Percentiles rank a stretch among this genome's conserved stretches.
Evolutionary conservation across 192 early-diverging fungal species (phyloP).

Genomic region (Spinellus fusiger): DNA sequence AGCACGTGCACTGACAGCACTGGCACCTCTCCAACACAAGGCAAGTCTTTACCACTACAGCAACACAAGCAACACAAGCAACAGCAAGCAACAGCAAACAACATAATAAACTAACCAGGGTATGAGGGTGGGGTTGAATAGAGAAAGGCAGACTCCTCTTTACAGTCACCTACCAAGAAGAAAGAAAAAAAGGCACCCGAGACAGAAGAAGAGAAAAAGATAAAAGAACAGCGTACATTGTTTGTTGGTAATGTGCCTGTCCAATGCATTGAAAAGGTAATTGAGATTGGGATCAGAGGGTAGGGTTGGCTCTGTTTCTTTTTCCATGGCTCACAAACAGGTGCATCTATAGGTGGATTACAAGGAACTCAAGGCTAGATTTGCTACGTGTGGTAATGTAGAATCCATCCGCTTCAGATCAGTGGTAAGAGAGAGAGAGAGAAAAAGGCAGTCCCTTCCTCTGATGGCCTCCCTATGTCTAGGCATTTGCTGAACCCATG

Average conservation of each 20-base stretch:
- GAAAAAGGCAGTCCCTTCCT: neutral
- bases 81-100: neutral
- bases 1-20: conserved; percentile 29
- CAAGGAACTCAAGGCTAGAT: conserved; percentile 64
- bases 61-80: neutral
- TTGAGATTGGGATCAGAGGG: neutral
- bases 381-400: conserved; percentile 63
- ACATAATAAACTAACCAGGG: conserved; percentile 4
- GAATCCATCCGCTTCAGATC: conserved; percentile 90
- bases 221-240: conserved; percentile 65
- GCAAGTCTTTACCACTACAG: neutral
- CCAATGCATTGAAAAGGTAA: conserved; percentile 53
- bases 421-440: conserved; percentile 43
- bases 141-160: conserved; percentile 26
- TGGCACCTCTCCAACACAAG: neutral
- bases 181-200: conserved; percentile 4
- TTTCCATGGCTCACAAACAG: neutral
- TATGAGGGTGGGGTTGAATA: neutral
- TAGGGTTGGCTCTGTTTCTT: neutral
- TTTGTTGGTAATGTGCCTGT: conserved; percentile 93
- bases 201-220: conserved; percentile 37
- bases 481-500: conserved; percentile 54
- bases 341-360: conserved; percentile 41
- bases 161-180: conserved; percentile 28
- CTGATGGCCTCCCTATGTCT: neutral